Evolutionary conservation across 106 monocot genomes (phyloP).

Genomic region (Dendrobium officinale): DNA sequence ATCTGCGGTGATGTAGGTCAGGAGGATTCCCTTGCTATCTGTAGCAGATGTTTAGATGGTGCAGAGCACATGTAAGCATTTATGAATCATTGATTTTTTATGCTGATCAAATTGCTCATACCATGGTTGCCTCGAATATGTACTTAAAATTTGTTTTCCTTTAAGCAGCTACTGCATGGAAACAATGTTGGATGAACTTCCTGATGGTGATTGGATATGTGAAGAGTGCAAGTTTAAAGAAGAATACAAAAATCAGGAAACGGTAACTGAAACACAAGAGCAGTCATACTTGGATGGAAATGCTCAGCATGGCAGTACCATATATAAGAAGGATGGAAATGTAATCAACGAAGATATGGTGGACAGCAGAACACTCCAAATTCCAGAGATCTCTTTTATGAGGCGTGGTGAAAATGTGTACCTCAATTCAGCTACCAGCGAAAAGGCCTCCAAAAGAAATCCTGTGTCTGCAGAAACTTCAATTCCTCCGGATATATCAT

Average conservation of each 20-base stretch:
- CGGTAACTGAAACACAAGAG: slow-evolving; percentile 13
- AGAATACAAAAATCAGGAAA: slow-evolving; percentile 26
- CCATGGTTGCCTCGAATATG: background rate
- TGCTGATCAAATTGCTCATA: background rate
- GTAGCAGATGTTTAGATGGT: slow-evolving; percentile 88
- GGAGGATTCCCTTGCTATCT: slow-evolving; percentile 77
- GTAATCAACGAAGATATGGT: slow-evolving; percentile 10
- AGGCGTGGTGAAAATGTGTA: slow-evolving; percentile 18
- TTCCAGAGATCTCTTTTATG: slow-evolving; percentile 16
- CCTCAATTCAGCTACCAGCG: slow-evolving; percentile 12
- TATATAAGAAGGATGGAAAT: slow-evolving; percentile 17
- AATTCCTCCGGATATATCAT: slow-evolving; percentile 13
- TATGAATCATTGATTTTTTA: slow-evolving; percentile 4
- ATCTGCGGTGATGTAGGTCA: slow-evolving; percentile 93
- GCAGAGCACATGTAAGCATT: slow-evolving; percentile 87
- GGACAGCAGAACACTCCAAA: slow-evolving; percentile 16
- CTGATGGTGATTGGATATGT: slow-evolving; percentile 93
- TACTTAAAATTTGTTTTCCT: slow-evolving; percentile 6
- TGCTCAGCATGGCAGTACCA: slow-evolving; percentile 16
- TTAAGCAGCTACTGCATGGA: slow-evolving; percentile 87
- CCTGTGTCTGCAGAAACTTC: background rate
- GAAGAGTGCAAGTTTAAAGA: slow-evolving; percentile 67
- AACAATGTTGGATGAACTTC: slow-evolving; percentile 64
- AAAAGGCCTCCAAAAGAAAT: slow-evolving; percentile 22
- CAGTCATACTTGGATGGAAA: slow-evolving; percentile 17